Percentiles rank a stretch among this genome's conserved stretches.
Evolutionary conservation across 2,329 filamentous ascomycete species (phyloP).

Genomic region (Ploettnerulaceae sp.): DNA sequence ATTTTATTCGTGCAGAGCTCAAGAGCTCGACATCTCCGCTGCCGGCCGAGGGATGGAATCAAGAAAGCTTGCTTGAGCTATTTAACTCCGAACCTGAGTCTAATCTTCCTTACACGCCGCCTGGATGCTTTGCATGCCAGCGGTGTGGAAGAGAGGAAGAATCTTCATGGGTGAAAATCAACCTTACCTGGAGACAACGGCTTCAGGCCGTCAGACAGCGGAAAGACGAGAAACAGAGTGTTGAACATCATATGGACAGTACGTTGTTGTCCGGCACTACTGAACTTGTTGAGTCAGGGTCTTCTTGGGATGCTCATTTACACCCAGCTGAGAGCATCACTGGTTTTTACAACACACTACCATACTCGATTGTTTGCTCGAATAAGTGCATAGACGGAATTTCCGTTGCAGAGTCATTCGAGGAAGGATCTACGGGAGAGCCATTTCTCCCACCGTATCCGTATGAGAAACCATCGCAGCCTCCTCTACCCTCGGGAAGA

Average conservation of each 20-base stretch:
- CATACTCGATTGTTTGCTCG: conserved; percentile 11
- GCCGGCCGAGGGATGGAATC: conserved; percentile 4
- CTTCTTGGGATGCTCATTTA: too few species aligned
- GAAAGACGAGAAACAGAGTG: background rate
- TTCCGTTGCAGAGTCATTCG: conserved; percentile 11
- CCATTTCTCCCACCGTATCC: background rate
- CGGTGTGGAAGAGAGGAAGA: conserved; percentile 4
- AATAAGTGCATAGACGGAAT: conserved; percentile 9
- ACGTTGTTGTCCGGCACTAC: background rate
- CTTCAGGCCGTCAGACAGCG: conserved; percentile 1
- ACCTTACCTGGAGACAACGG: conserved; percentile 9
- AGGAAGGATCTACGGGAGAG: background rate
- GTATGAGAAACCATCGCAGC: background rate
- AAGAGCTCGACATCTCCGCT: background rate
- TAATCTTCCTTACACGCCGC: too few species aligned
- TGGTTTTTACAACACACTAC: background rate
- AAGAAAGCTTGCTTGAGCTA: background rate
- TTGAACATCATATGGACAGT: background rate
- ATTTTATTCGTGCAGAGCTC: conserved; percentile 9
- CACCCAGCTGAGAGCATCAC: background rate
- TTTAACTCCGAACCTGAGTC: background rate
- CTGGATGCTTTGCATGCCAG: background rate
- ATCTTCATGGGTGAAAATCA: background rate
- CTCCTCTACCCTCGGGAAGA: too few species aligned
- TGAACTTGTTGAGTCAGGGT: too few species aligned